Evolutionary conservation across 257 asterid genomes (phyloP).

Genomic region (Lantana camara): DNA sequence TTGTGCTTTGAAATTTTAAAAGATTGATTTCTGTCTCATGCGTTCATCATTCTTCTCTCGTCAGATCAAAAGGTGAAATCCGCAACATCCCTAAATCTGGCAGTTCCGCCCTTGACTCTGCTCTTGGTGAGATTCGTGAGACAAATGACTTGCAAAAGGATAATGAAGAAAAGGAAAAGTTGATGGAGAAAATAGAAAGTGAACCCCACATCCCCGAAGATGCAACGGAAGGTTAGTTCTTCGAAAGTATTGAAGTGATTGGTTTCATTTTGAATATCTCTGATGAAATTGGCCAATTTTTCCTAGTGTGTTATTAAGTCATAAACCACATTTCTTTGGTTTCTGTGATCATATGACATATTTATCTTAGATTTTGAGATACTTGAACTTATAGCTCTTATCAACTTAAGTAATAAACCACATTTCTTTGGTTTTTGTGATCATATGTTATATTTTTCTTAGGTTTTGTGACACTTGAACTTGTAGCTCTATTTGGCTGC

Average conservation of each 20-base stretch:
- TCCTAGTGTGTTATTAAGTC: too few relatives aligned
- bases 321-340: too few relatives aligned
- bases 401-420: not conserved
- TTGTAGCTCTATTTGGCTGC: not conserved
- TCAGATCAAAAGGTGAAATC: conserved; percentile 34
- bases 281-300: too few relatives aligned
- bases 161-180: conserved; percentile 19
- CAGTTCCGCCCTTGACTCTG: conserved; percentile 23
- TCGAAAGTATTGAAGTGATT: not conserved
- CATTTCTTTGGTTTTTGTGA: not conserved
- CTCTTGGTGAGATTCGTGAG: conserved; percentile 12
- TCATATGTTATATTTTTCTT: not conserved
- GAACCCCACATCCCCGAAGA: conserved; percentile 17
- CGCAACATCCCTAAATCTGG: conserved; percentile 15
- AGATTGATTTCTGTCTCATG: not conserved
- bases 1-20: not conserved
- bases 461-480: not conserved
- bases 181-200: conserved; percentile 18
- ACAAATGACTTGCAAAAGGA: conserved; percentile 17
- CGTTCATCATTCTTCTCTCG: conserved; percentile 8
- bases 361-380: not conserved
- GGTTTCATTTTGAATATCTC: too few relatives aligned
- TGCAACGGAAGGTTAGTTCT: conserved; percentile 17
- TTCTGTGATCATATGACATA: not conserved
- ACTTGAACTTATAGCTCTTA: not conserved